phyloP scores from a whole-genome alignment of 805 yeast species.

The Isabelozyma heimii region DNA sequence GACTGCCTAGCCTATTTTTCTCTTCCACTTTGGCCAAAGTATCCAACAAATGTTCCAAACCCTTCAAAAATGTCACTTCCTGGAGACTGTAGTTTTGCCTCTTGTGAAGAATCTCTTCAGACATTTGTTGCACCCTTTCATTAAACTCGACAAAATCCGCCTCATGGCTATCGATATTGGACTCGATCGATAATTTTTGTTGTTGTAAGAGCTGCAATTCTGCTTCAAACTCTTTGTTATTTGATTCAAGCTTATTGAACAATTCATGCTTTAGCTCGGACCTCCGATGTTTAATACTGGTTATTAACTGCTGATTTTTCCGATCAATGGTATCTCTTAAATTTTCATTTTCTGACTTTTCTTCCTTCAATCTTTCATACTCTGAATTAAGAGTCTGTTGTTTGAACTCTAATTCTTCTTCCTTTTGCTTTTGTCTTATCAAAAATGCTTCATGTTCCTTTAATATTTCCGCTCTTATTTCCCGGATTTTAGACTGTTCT shows the following conservation, averaged over 20 bases:
- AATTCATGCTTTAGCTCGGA: neutral
- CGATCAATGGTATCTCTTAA: slow-evolving; percentile 5
- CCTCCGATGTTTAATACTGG: neutral
- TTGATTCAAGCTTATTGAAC: neutral
- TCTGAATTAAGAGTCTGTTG: neutral
- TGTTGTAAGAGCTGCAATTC: slow-evolving; percentile 4
- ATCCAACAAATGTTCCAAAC: slow-evolving; percentile 2
- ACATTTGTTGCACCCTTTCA: neutral
- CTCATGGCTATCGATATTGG: slow-evolving; percentile 4
- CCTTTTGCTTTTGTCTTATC: slow-evolving; percentile 5
- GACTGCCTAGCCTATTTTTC: neutral
- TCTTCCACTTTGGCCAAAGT: neutral
- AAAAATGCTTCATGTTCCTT: slow-evolving; percentile 4
- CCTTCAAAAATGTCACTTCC: slow-evolving; percentile 1
- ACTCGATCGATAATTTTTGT: slow-evolving; percentile 6
- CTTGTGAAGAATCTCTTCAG: neutral
- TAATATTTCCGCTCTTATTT: slow-evolving; percentile 3
- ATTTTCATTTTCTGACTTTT: neutral
- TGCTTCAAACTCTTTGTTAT: neutral
- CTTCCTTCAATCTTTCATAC: neutral
- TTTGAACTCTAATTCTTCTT: slow-evolving; percentile 5
- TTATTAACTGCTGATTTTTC: slow-evolving; percentile 3
- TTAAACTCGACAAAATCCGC: slow-evolving; percentile 4
- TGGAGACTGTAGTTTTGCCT: neutral
- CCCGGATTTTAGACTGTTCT: slow-evolving; percentile 4